These are phyloP conservation scores for Leccinum huronense DNA, from an alignment of 1,284 basidiomycete genomes.

Conservation along the genomic window DNA sequence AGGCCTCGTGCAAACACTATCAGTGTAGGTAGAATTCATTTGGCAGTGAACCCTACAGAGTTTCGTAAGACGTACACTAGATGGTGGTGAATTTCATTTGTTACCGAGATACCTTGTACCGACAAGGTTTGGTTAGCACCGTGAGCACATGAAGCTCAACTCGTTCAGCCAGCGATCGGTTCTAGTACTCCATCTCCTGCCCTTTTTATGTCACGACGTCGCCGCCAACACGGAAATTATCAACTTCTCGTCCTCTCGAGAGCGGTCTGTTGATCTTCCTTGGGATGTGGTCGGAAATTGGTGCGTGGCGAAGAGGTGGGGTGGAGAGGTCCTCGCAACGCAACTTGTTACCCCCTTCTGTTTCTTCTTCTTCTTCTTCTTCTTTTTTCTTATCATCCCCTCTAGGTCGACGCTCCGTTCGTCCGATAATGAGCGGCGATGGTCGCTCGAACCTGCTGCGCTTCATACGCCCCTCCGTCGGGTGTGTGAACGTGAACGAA, in stretches of 20 bases:
- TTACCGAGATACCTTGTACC: constrained; percentile 10
- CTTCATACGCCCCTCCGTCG: constrained; percentile 38
- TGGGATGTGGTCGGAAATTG: constrained; percentile 38
- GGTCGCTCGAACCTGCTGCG: constrained; percentile 45
- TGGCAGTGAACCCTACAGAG: not conserved
- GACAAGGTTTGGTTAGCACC: constrained; percentile 10
- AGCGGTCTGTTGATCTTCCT: constrained; percentile 24
- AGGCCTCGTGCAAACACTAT: constrained; percentile 24
- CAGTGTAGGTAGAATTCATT: constrained; percentile 16
- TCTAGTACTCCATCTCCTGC: constrained; percentile 19
- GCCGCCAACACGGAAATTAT: constrained; percentile 65
- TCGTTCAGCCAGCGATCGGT: constrained; percentile 16
- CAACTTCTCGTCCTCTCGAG: constrained; percentile 47
- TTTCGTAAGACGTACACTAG: constrained; percentile 11
- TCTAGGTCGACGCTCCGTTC: constrained; percentile 36
- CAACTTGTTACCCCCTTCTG: not conserved
- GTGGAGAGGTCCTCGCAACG: not conserved
- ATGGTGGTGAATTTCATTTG: constrained; percentile 20
- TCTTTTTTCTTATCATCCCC: constrained; percentile 2
- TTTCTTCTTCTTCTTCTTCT: not conserved
- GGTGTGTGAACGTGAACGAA: constrained; percentile 34
- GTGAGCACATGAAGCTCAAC: constrained; percentile 24
- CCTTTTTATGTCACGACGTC: constrained; percentile 30
- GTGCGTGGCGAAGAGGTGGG: constrained; percentile 31
- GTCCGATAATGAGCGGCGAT: constrained; percentile 32